A percentile compares a stretch with the other conserved stretches of the same genome.
Evolutionary conservation across 2,329 filamentous ascomycete genomes (phyloP).

Genomic region (Penicillium psychrosexuale): DNA sequence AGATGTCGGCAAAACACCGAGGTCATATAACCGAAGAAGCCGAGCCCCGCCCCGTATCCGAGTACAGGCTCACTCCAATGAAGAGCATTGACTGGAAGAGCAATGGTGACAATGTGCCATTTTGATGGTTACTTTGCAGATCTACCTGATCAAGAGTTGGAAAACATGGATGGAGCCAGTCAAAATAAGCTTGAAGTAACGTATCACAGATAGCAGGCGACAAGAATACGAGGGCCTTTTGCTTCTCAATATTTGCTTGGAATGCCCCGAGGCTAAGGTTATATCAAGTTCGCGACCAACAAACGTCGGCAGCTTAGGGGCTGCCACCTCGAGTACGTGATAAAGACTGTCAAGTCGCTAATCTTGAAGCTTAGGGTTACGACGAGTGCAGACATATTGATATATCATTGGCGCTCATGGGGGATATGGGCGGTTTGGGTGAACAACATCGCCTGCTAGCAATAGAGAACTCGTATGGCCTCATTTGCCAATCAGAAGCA

Average conservation of each 20-base stretch:
- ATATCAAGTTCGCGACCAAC: constrained; percentile 46
- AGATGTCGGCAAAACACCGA: background rate
- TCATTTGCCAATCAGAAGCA: background rate
- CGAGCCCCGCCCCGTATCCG: constrained; percentile 35
- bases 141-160: constrained; percentile 52
- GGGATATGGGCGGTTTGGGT: too few relatives aligned
- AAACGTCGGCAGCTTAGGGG: constrained; percentile 46
- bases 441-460: background rate
- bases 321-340: constrained; percentile 50
- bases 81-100: constrained; percentile 55
- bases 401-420: too few relatives aligned
- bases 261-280: background rate
- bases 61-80: constrained; percentile 54
- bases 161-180: constrained; percentile 57
- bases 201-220: constrained; percentile 42
- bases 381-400: too few relatives aligned
- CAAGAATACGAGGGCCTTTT: constrained; percentile 27
- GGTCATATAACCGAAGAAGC: constrained; percentile 20
- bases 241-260: background rate
- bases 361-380: constrained; percentile 24
- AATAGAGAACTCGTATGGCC: background rate
- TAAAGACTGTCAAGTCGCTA: constrained; percentile 49
- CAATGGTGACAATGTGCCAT: constrained; percentile 48
- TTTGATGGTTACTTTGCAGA: constrained; percentile 41
- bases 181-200: constrained; percentile 53